Evolutionary conservation across 495 filamentous ascomycete genomes (phyloP), one percentile per base, ranked within the genome.

Genomic region (Pyronema omphalodes): DNA sequence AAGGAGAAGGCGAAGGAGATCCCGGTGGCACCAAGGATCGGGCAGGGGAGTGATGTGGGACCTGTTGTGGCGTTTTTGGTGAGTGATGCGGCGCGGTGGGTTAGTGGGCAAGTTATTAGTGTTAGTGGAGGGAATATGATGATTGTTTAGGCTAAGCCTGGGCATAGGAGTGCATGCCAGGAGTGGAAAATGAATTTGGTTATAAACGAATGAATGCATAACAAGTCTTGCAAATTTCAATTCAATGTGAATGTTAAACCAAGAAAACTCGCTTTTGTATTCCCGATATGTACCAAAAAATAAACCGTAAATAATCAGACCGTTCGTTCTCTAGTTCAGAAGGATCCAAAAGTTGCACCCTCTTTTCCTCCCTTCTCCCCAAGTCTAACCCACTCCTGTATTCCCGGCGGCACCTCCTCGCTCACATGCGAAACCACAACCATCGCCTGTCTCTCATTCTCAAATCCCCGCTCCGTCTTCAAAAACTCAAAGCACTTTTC

Each of bases 371-470:
- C 63, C 17, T 48, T 48, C 34, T 64, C 62, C 6, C 50, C 56
- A n/a, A 66, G 35, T 17, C 57, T 65, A 29, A 96, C 76, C 77
- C 81, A 96, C 66, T 83, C 74, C 23, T 84, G 68, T 14, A 94
- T 76, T 45, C 76, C 78, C 36, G 79, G 76, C 0, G 89, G 89
- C 9, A 95, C 84, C 66, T 96, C 89, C 58, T 93, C 86, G 48
- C 77, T 76, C n/a, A 85, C 74, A 68, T 96, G 89, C 59, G 85
- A 89, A 51, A 95, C 86, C 40, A 85, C 79, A 11, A 96, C 73
- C 55, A 95, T 68, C 0, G 86, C 86, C 65, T 94, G 88, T 11
- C 77, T 60, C 0, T 29, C 35, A 3, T 80, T 71, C 1, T 70
- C 70, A 39, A 93, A 66, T 0, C 80, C 81, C 23, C 55, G 56